phyloP scores from a whole-genome alignment of 768 basidiomycete species.

The Tulasnella sp. region DNA sequence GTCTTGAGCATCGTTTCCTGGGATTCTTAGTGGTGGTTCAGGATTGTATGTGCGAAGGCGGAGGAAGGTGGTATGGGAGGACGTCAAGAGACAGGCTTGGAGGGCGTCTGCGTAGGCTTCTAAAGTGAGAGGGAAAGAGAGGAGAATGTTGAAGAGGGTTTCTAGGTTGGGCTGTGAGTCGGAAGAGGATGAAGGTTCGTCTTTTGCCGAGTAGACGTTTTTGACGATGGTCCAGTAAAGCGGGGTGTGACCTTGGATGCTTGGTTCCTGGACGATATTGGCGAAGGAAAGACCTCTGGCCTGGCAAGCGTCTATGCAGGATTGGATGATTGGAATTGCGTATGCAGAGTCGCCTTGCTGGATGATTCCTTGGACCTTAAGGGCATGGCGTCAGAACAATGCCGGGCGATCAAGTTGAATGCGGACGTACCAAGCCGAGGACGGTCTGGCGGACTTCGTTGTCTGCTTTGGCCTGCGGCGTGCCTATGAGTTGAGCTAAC shows the following conservation, averaged over 20 bases:
- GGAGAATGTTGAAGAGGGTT: slow-evolving; percentile 41
- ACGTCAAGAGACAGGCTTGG: slow-evolving; percentile 51
- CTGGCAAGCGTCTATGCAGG: slow-evolving; percentile 51
- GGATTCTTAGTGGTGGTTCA: neutral
- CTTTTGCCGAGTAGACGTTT: slow-evolving; percentile 26
- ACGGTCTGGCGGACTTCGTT: slow-evolving; percentile 15
- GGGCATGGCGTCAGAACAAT: neutral
- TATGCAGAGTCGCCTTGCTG: slow-evolving; percentile 22
- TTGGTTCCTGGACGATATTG: slow-evolving; percentile 46
- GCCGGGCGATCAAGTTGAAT: neutral
- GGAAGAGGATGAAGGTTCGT: neutral
- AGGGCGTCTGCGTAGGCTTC: slow-evolving; percentile 49
- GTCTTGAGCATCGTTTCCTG: slow-evolving; percentile 27
- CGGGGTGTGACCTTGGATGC: slow-evolving; percentile 52
- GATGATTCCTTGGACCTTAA: slow-evolving; percentile 33
- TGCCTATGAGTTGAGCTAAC: slow-evolving; percentile 9
- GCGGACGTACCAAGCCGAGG: slow-evolving; percentile 11
- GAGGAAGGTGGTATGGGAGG: slow-evolving; percentile 51
- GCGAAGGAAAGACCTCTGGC: slow-evolving; percentile 40
- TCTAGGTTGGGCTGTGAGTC: neutral
- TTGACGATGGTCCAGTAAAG: slow-evolving; percentile 68
- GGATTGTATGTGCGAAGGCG: slow-evolving; percentile 34
- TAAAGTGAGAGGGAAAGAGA: slow-evolving; percentile 35
- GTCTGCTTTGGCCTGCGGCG: slow-evolving; percentile 11
- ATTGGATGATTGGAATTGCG: slow-evolving; percentile 38